Percentiles rank a stretch among this genome's conserved stretches.
Conservation (phyloP, 768 basidiomycete species). For the Trametes coccinea region DNA sequence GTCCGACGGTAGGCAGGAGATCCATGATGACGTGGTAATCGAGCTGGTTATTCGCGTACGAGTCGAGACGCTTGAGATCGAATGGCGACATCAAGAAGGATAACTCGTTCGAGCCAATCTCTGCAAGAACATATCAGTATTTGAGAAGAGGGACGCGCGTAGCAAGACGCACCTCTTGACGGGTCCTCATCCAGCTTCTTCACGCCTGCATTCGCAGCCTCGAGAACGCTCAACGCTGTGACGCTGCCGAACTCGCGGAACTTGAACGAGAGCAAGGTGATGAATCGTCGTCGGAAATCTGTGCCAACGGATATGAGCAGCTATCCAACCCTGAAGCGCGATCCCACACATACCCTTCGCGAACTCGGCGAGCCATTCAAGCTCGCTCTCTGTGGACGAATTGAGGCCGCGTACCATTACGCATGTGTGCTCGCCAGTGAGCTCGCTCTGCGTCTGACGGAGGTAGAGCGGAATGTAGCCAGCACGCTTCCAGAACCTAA, state of each 20-base stretch:
- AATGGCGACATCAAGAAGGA: slow-evolving; percentile 79
- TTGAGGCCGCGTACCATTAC: slow-evolving; percentile 91
- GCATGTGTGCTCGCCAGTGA: slow-evolving; percentile 96
- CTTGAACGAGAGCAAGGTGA: slow-evolving; percentile 87
- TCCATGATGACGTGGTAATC: slow-evolving; percentile 97
- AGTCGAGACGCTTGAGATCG: slow-evolving; percentile 92
- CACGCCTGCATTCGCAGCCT: slow-evolving; percentile 70
- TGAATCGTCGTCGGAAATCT: slow-evolving; percentile 94
- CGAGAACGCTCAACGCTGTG: slow-evolving; percentile 83
- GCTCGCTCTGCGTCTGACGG: slow-evolving; percentile 89
- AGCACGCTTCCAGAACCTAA: slow-evolving; percentile 92
- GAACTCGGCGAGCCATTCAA: slow-evolving; percentile 89
- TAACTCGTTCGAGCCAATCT: slow-evolving; percentile 50
- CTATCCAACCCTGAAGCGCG: neutral
- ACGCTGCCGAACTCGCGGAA: slow-evolving; percentile 93
- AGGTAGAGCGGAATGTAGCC: slow-evolving; percentile 91
- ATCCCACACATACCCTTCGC: slow-evolving; percentile 58
- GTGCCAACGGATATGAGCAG: neutral
- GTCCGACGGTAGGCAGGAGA: slow-evolving; percentile 76
- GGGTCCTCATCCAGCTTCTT: slow-evolving; percentile 45
- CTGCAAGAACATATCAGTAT: slow-evolving; percentile 34
- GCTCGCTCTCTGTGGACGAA: slow-evolving; percentile 57
- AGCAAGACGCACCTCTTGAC: slow-evolving; percentile 37
- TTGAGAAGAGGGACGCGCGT: neutral
- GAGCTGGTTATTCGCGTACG: slow-evolving; percentile 93